These are phyloP conservation scores for Teunomyces panamensis DNA, from an alignment of 805 yeast genomes.

Conservation along the genomic window DNA sequence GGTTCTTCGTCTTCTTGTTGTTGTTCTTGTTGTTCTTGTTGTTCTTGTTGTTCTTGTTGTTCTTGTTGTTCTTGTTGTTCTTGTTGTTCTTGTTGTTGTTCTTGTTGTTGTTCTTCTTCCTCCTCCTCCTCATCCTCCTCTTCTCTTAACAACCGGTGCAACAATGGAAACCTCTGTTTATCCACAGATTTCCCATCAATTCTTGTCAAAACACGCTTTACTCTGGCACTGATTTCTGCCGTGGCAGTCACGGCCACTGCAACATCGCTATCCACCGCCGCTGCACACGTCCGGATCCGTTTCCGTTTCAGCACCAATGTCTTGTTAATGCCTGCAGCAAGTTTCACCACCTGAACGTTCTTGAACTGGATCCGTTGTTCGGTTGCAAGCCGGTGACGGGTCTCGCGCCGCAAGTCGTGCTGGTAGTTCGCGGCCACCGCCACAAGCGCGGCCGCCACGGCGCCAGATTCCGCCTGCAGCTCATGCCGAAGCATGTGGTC, in stretches of 20 bases:
- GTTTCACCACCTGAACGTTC: slow-evolving; percentile 35
- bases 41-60: not conserved
- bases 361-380: slow-evolving; percentile 42
- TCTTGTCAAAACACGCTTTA: slow-evolving; percentile 3
- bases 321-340: slow-evolving; percentile 3
- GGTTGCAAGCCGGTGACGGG: slow-evolving; percentile 28
- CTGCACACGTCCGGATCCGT: slow-evolving; percentile 4
- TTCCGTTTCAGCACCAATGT: slow-evolving; percentile 3
- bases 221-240: slow-evolving; percentile 12
- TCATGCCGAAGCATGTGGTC: slow-evolving; percentile 24
- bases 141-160: not conserved
- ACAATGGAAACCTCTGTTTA: not conserved
- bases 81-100: not conserved
- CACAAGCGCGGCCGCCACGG: slow-evolving; percentile 26
- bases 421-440: slow-evolving; percentile 31
- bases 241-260: not conserved
- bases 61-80: not conserved
- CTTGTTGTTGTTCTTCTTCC: not conserved
- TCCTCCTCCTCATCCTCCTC: not conserved
- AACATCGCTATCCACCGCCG: slow-evolving; percentile 7
- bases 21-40: not conserved
- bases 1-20: not conserved
- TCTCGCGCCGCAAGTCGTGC: slow-evolving; percentile 33
- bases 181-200: not conserved
- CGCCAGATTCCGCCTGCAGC: slow-evolving; percentile 26